Percentiles rank a stretch among this genome's conserved stretches.
Conservation (phyloP, 192 early-diverging fungal species). For the Spizellomyces sp. region DNA sequence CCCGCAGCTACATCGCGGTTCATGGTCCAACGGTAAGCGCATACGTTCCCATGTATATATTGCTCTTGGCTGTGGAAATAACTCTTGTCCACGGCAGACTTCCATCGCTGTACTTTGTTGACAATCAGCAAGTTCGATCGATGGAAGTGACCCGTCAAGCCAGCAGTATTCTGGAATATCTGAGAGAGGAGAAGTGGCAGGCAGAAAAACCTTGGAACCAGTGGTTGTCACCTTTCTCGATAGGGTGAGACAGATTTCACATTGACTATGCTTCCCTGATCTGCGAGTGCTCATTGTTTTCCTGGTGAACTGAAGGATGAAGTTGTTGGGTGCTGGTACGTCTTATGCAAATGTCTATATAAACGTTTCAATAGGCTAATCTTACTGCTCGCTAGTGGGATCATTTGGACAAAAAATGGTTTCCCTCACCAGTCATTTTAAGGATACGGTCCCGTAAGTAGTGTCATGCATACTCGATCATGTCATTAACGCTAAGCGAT, state of each 20-base stretch:
- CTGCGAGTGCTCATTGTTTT: not conserved
- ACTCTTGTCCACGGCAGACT: conserved; percentile 11
- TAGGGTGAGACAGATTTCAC: not conserved
- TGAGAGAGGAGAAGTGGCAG: conserved; percentile 21
- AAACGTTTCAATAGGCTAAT: not conserved
- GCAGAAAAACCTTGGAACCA: not conserved
- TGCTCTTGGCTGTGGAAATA: not conserved
- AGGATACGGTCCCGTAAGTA: not conserved
- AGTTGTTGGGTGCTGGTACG: conserved; percentile 4
- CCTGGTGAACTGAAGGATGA: not conserved
- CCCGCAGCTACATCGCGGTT: conserved; percentile 12
- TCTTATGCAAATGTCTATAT: not conserved
- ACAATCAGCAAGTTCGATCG: conserved; percentile 8
- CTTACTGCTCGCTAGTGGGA: not conserved
- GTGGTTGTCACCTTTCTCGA: conserved; percentile 16
- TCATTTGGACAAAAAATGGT: conserved; percentile 4
- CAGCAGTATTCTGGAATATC: not conserved
- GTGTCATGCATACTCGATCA: not conserved
- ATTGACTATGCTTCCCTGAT: not conserved
- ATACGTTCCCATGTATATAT: not conserved
- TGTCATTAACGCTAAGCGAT: not conserved
- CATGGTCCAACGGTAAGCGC: conserved; percentile 17
- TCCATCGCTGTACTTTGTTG: conserved; percentile 19
- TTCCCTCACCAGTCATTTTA: not conserved
- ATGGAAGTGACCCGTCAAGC: conserved; percentile 6